These are phyloP conservation scores for Akanthomyces dipterigenus DNA, from an alignment of 2,329 filamentous ascomycete species.

Conservation along the genomic window DNA sequence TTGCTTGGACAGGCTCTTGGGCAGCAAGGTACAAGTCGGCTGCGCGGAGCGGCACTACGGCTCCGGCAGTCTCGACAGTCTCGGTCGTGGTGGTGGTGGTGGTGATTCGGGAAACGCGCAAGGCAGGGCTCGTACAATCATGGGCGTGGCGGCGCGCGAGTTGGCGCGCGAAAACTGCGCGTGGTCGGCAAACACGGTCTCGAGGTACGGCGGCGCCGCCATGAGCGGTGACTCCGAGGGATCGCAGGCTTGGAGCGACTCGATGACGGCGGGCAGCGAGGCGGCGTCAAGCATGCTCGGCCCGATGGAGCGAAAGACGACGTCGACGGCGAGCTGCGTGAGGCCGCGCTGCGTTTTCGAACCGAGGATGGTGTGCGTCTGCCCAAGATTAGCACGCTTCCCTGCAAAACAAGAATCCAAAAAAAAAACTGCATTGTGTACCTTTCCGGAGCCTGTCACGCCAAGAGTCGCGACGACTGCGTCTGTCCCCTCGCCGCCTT, in stretches of 20 bases:
- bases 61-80: slow-evolving; percentile 15
- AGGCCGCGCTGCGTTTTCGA: slow-evolving; percentile 80
- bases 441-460: slow-evolving; percentile 94
- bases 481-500: slow-evolving; percentile 74
- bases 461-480: slow-evolving; percentile 86
- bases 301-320: slow-evolving; percentile 77
- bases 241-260: slow-evolving; percentile 71
- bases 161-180: slow-evolving; percentile 48
- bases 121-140: slow-evolving; percentile 49
- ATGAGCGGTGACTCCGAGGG: slow-evolving; percentile 73
- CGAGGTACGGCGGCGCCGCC: slow-evolving; percentile 69
- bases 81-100: background rate
- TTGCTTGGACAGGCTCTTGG: slow-evolving; percentile 28
- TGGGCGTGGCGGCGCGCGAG: slow-evolving; percentile 62
- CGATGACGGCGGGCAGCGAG: slow-evolving; percentile 54
- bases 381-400: slow-evolving; percentile 10
- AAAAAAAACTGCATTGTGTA: slow-evolving; percentile 28
- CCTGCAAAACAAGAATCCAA: background rate
- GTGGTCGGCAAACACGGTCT: slow-evolving; percentile 66
- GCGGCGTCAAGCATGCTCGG: slow-evolving; percentile 60
- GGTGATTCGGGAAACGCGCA: slow-evolving; percentile 25
- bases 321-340: slow-evolving; percentile 84
- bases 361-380: slow-evolving; percentile 95
- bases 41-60: slow-evolving; percentile 23
- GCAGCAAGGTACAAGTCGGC: background rate